phyloP scores from a whole-genome alignment of 2,329 filamentous ascomycete genomes.

The Trichoderma sp. region DNA sequence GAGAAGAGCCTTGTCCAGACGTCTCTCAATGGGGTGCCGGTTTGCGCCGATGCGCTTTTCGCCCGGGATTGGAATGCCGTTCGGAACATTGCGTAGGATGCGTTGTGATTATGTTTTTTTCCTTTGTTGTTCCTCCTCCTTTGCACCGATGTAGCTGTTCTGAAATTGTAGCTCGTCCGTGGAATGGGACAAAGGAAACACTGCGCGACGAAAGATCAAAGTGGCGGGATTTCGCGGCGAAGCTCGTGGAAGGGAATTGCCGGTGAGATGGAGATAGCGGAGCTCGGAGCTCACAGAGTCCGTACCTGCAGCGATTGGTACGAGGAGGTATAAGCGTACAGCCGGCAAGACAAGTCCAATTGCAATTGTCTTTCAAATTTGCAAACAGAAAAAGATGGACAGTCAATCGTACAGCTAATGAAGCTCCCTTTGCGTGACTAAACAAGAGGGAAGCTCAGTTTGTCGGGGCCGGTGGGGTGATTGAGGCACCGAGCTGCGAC shows the following conservation, averaged over 20 bases:
- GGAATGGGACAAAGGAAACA: neutral
- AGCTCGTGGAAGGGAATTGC: slow-evolving; percentile 14
- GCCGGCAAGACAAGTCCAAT: neutral
- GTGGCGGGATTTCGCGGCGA: slow-evolving; percentile 20
- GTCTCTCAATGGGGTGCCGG: slow-evolving; percentile 34
- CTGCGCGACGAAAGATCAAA: neutral
- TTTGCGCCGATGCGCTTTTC: slow-evolving; percentile 31
- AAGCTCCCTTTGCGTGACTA: neutral
- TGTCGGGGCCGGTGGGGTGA: slow-evolving; percentile 20
- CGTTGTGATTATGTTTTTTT: too few relatives aligned
- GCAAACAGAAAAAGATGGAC: neutral
- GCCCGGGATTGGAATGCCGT: slow-evolving; percentile 4
- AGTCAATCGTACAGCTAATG: too few relatives aligned
- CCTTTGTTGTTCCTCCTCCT: neutral
- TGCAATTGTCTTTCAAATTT: neutral
- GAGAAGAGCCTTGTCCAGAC: slow-evolving; percentile 37
- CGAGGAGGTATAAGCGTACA: neutral
- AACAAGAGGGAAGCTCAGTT: neutral
- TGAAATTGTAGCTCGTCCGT: neutral
- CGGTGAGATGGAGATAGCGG: slow-evolving; percentile 27
- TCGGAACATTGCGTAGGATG: slow-evolving; percentile 22
- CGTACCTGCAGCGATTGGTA: slow-evolving; percentile 1
- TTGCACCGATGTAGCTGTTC: neutral
- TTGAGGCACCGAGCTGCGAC: neutral
- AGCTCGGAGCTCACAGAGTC: slow-evolving; percentile 26